Base-by-base conservation (phyloP, 2,329 filamentous ascomycete species). In the Penicillium sp. region DNA sequence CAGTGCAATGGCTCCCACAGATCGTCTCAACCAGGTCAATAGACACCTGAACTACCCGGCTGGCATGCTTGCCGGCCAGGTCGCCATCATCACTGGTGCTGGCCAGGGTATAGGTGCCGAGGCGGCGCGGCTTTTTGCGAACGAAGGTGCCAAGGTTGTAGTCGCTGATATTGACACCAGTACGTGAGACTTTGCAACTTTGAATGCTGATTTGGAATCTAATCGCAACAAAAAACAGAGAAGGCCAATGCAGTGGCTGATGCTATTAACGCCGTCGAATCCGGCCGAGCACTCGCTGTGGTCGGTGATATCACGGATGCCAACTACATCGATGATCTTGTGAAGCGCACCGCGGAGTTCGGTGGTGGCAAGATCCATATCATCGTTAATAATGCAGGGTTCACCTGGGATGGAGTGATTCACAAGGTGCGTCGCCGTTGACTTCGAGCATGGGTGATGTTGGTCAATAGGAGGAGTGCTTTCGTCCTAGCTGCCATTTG, bases 381-480 rank as follows among this genome's bases (percentile, higher is more conserved):
- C 70, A 88, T 96, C 52, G 89, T 96, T 55, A 95, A 96, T 76
- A 96, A 96, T 71, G 92, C 91, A 0, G 91, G 91, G 37, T 95
- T 91, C 76, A 96, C 92, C 1, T 96, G 91, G 90, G 92, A 96
- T 72, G 92, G 88, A 6, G 91, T 95, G 34, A 91, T 95, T 62
- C 90, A 95, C 81, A 95, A 94, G 77, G 81, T 83, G 19, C 13
- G 52, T 61, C 42, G 23, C 8, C 6, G 13, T 48, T 23, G 42
- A 24, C 37, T 46, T 40, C 13, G 40, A 43, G 28, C 36, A 14
- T 14, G 13, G 24, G 13, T 5, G 9, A 43, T 26, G 23, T 19
- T n/a, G 21, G 21, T 26, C 19, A 14, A 16, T 16, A 11, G 19
- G 37, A 31, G n/a, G n/a, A n/a, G n/a, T n/a, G n/a, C 2, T 4